Conservation (phyloP, 176 grass and related monocot species). For the Aegilops speltoides region DNA sequence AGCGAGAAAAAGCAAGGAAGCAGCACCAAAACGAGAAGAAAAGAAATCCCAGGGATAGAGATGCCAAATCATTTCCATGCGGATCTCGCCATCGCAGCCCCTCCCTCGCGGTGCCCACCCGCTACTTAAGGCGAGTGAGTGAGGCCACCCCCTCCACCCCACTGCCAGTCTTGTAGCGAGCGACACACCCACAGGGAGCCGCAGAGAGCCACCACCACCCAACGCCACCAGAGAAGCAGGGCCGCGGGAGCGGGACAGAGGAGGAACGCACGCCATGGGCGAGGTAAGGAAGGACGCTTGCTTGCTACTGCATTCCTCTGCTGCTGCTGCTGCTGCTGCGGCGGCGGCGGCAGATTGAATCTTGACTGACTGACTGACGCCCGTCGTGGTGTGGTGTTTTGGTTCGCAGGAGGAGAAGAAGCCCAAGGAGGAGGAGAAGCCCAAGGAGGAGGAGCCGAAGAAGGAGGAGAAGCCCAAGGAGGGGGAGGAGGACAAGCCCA, state of each 20-base stretch:
- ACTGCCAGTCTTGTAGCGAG: conserved; percentile 3
- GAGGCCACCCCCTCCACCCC: neutral
- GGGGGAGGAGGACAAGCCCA: conserved; percentile 31
- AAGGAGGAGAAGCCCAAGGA: conserved; percentile 43
- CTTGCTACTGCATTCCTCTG: neutral
- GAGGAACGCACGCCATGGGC: conserved; percentile 49
- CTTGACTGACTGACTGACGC: conserved; percentile 4
- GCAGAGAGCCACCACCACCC: conserved; percentile 16
- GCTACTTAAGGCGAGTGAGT: conserved; percentile 23
- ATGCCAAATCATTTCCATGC: conserved; percentile 43
- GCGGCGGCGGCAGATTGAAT: neutral
- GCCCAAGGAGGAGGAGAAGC: conserved; percentile 29
- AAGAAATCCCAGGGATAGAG: neutral
- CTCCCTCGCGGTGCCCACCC: conserved; percentile 11
- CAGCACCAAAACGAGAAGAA: neutral
- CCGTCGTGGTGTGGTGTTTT: neutral
- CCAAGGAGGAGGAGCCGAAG: conserved; percentile 34
- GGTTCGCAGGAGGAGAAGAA: conserved; percentile 52
- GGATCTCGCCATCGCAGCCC: conserved; percentile 33
- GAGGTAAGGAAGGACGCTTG: conserved; percentile 42
- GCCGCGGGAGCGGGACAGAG: neutral
- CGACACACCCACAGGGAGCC: neutral
- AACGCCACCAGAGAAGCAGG: neutral
- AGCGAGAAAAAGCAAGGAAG: neutral
- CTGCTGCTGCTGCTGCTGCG: too few relatives aligned